Conservation (phyloP, 2,329 filamentous ascomycete species). For the Xylariaceae sp. region DNA sequence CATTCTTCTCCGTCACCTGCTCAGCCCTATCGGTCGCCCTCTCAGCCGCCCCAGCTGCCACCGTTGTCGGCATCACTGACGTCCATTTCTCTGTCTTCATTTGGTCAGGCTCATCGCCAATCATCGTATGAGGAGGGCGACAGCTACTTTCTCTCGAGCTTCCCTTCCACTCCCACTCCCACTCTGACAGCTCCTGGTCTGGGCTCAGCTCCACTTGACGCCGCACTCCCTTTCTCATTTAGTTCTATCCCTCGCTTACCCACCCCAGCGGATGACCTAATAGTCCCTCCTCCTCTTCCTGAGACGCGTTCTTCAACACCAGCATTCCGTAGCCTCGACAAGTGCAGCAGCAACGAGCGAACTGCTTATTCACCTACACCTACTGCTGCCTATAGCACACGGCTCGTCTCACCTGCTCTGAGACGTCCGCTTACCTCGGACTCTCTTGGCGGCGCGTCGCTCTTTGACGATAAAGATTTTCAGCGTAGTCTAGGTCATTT, state of each 20-base stretch:
- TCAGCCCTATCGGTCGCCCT: conserved; percentile 5
- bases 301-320: conserved; percentile 24
- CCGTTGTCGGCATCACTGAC: conserved; percentile 12
- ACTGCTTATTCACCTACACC: conserved; percentile 4
- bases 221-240: conserved; percentile 11
- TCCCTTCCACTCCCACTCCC: conserved; percentile 4
- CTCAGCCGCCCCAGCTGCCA: conserved; percentile 17
- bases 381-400: conserved; percentile 4
- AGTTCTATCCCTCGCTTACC: conserved; percentile 14
- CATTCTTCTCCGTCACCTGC: not conserved
- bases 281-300: conserved; percentile 33
- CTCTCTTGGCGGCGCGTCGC: conserved; percentile 31
- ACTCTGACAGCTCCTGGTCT: not conserved
- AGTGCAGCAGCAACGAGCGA: conserved; percentile 13
- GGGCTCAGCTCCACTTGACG: conserved; percentile 8
- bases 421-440: conserved; percentile 33
- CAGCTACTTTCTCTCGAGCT: conserved; percentile 6
- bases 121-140: conserved; percentile 5
- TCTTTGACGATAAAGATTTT: conserved; percentile 34
- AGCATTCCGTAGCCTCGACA: conserved; percentile 12
- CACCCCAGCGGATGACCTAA: conserved; percentile 20
- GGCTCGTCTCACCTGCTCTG: conserved; percentile 27
- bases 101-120: conserved; percentile 6
- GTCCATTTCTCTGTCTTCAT: conserved; percentile 12
- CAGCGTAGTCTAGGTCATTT: conserved; percentile 21